Evolutionary conservation across 306 rosid genomes (phyloP).

Genomic region (Spatholobus suberectus): DNA sequence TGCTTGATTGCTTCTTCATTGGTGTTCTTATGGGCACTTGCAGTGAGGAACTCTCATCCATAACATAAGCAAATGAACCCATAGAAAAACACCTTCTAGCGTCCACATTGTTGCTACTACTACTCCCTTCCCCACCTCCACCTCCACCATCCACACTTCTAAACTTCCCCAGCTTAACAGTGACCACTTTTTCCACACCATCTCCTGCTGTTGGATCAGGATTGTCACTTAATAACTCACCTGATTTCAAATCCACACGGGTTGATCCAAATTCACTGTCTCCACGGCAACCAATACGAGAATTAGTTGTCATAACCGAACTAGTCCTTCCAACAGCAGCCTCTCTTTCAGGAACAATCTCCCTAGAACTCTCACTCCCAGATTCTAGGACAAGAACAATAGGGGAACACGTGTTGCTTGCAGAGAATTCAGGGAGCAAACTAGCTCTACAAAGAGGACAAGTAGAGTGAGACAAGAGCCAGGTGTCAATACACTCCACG

Average conservation of each 20-base stretch:
- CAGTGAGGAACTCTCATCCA: constrained; percentile 77
- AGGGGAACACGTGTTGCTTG: constrained; percentile 55
- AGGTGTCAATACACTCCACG: constrained; percentile 89
- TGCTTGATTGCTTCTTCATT: constrained; percentile 57
- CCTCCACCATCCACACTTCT: constrained; percentile 67
- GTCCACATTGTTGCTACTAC: constrained; percentile 58
- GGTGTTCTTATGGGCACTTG: constrained; percentile 79
- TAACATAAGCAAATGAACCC: constrained; percentile 88
- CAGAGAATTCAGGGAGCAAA: constrained; percentile 71
- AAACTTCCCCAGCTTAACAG: constrained; percentile 87
- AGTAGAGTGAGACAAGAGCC: constrained; percentile 96
- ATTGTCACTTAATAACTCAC: constrained; percentile 54
- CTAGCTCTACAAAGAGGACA: constrained; percentile 91
- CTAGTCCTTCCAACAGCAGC: constrained; percentile 54
- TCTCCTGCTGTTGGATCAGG: constrained; percentile 4
- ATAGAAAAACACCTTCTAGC: constrained; percentile 91
- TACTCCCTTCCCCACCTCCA: constrained; percentile 48
- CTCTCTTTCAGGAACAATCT: constrained; percentile 64
- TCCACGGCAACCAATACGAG: constrained; percentile 47
- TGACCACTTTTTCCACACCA: constrained; percentile 63
- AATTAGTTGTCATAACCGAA: constrained; percentile 53
- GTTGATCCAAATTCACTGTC: constrained; percentile 54
- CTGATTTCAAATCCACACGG: constrained; percentile 45
- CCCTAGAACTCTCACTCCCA: constrained; percentile 83
- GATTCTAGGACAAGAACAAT: constrained; percentile 90